Conservation (phyloP, 352 stramenopile species). For the Blastocystis sp. region DNA sequence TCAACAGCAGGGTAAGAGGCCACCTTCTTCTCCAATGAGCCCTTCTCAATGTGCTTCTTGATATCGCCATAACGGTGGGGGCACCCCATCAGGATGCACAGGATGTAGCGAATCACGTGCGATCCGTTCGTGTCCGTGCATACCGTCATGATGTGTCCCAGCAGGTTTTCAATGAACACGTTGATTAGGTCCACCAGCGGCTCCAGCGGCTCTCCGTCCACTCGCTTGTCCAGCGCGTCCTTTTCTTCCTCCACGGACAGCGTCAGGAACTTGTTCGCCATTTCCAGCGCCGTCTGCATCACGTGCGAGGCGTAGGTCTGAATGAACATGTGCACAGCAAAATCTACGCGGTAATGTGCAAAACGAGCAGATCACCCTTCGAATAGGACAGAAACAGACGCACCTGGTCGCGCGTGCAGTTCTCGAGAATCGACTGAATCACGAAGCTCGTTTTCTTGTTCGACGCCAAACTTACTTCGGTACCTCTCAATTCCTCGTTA, state of each 20-base stretch:
- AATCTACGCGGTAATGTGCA: not conserved
- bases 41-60: conserved; percentile 68
- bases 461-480: conserved; percentile 69
- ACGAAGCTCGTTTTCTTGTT: conserved; percentile 69
- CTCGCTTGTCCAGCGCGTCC: conserved; percentile 9
- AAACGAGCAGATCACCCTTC: conserved; percentile 18
- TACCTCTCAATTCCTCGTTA: conserved; percentile 67
- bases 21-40: conserved; percentile 45
- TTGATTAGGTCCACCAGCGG: conserved; percentile 41
- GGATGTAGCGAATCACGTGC: conserved; percentile 45
- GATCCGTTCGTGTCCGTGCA: conserved; percentile 49
- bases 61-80: conserved; percentile 24
- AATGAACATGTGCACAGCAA: conserved; percentile 69
- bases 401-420: conserved; percentile 42
- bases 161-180: conserved; percentile 48
- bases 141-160: not conserved
- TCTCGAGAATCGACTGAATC: conserved; percentile 65
- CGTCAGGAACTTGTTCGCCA: conserved; percentile 49
- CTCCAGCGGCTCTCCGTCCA: conserved; percentile 56
- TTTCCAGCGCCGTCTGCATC: conserved; percentile 66
- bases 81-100: conserved; percentile 63
- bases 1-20: not conserved
- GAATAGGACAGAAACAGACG: conserved; percentile 67
- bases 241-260: conserved; percentile 23
- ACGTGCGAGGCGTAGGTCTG: conserved; percentile 63